Conservation (phyloP, 768 basidiomycete species). For the Panaeolus cyanescens region DNA sequence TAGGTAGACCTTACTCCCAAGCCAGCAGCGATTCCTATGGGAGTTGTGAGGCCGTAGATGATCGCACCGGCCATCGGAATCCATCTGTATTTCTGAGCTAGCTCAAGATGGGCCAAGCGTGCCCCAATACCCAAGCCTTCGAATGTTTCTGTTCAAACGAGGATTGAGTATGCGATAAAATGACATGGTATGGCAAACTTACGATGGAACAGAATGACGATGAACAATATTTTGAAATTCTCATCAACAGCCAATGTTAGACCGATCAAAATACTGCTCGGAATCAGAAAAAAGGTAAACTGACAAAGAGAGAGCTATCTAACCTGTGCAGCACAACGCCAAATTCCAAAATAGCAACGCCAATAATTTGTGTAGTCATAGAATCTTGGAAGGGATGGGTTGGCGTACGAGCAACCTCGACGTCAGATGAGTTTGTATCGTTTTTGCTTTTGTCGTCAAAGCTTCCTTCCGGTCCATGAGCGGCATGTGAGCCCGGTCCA, state of each 20-base stretch:
- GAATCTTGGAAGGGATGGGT: slow-evolving; percentile 35
- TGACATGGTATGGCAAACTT: slow-evolving; percentile 31
- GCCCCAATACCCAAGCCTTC: slow-evolving; percentile 94
- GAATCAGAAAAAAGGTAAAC: neutral
- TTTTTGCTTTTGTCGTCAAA: slow-evolving; percentile 13
- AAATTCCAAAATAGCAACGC: slow-evolving; percentile 91
- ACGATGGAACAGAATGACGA: slow-evolving; percentile 94
- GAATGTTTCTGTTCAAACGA: slow-evolving; percentile 67
- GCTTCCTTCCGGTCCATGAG: slow-evolving; percentile 67
- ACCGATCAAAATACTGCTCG: slow-evolving; percentile 74
- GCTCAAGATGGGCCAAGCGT: slow-evolving; percentile 75
- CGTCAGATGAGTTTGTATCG: slow-evolving; percentile 22
- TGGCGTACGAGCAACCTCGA: slow-evolving; percentile 30
- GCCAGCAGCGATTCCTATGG: slow-evolving; percentile 86
- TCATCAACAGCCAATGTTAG: slow-evolving; percentile 89
- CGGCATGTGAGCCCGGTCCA: slow-evolving; percentile 54
- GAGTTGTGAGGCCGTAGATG: slow-evolving; percentile 78
- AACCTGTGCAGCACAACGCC: slow-evolving; percentile 87
- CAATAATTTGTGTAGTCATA: slow-evolving; percentile 72
- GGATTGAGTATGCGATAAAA: neutral
- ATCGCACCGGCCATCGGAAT: slow-evolving; percentile 62
- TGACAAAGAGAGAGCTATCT: neutral
- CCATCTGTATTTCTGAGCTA: slow-evolving; percentile 55
- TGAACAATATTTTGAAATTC: slow-evolving; percentile 81
- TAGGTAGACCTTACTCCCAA: slow-evolving; percentile 77